Evolutionary conservation across 352 stramenopile species (phyloP).

Genomic region (Pythium myriotylum): DNA sequence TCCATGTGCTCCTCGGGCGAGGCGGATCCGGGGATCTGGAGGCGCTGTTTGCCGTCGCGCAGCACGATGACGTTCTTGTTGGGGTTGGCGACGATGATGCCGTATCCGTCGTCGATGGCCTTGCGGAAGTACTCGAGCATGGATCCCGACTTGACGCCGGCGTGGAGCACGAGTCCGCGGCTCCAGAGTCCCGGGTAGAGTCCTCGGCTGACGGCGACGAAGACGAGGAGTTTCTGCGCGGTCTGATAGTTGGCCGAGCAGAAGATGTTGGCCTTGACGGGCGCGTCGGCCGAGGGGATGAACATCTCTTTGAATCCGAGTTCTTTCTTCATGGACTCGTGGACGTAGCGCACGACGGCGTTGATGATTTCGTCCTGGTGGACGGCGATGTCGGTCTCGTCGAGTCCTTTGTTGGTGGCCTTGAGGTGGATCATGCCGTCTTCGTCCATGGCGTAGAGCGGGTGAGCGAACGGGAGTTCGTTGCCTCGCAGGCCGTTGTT

Average conservation of each 20-base stretch:
- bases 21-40: constrained; percentile 83
- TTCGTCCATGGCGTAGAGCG: constrained; percentile 82
- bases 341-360: constrained; percentile 83
- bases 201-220: constrained; percentile 81
- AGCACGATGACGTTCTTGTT: constrained; percentile 91
- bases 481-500: constrained; percentile 27
- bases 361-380: constrained; percentile 90
- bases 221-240: constrained; percentile 82
- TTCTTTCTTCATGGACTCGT: constrained; percentile 83
- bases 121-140: constrained; percentile 92
- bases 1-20: constrained; percentile 90
- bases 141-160: constrained; percentile 83
- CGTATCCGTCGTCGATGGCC: constrained; percentile 82
- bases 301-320: constrained; percentile 80
- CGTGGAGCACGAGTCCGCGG: constrained; percentile 80
- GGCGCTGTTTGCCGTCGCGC: constrained; percentile 75
- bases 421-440: constrained; percentile 88
- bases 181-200: constrained; percentile 87
- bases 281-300: constrained; percentile 64
- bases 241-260: constrained; percentile 82
- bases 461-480: constrained; percentile 69
- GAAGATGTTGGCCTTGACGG: constrained; percentile 85
- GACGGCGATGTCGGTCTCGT: constrained; percentile 85
- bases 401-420: constrained; percentile 76
- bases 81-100: constrained; percentile 88